Evolutionary conservation across 2,329 filamentous ascomycete genomes (phyloP).

Genomic region (Fusarium metavorans): DNA sequence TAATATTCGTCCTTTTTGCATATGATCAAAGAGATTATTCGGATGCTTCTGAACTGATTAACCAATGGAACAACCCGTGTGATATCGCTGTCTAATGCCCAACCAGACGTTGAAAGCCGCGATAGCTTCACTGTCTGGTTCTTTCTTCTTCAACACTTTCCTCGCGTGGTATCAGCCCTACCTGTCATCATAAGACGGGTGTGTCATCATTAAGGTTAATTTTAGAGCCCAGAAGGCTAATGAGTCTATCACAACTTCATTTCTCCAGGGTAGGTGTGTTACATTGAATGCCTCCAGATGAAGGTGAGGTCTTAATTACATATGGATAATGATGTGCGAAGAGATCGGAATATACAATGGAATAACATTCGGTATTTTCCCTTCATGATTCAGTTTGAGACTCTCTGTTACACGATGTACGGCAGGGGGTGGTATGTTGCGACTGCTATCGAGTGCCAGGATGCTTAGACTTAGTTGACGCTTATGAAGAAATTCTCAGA

Average conservation of each 20-base stretch:
- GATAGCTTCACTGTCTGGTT: neutral
- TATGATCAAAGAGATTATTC: neutral
- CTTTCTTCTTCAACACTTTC: neutral
- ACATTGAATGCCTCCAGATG: neutral
- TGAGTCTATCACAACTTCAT: neutral
- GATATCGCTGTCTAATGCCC: neutral
- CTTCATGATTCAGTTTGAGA: neutral
- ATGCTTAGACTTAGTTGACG: neutral
- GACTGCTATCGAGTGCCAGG: neutral
- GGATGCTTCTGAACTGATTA: neutral
- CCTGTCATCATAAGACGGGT: neutral
- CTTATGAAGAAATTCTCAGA: neutral
- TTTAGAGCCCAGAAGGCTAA: neutral
- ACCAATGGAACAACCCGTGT: no score
- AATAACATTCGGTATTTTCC: neutral
- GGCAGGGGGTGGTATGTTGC: neutral
- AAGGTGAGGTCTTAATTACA: neutral
- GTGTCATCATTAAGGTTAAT: neutral
- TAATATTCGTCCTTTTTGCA: neutral
- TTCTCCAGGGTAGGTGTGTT: neutral
- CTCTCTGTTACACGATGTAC: neutral
- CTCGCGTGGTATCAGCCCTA: neutral
- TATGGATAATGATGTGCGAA: neutral
- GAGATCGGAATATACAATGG: neutral
- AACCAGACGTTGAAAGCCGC: neutral